Base-by-base conservation (phyloP, 768 basidiomycete genomes). In the Pholiota conissans region DNA sequence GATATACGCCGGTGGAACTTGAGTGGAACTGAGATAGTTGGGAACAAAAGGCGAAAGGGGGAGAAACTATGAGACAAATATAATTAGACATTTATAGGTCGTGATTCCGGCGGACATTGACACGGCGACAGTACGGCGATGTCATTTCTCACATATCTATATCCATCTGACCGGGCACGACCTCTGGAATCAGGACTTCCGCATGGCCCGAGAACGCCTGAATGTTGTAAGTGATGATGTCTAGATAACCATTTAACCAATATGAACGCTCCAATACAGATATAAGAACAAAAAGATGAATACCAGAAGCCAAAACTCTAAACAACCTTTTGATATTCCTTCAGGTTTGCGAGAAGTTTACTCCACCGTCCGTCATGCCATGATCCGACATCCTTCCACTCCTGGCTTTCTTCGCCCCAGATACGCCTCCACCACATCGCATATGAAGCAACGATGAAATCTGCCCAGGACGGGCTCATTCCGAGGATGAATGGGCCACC, bases 311-410 rank as follows among this genome's bases (percentile, higher is more conserved):
- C 30, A 6, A 46, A 27, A 26, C 37, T 45, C 57, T 49, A 64
- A 8, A 57, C 49, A 30, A 66, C 46, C 10, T 55, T 54, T 46
- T 69, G 69, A 52, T 74, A 76, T 37, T 68, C 66, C 59, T 68
- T 65, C 42, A 77, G 58, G 26, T 63, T 59, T 16, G 65, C 65
- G 4, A 73, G 29, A 13, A 74, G 61, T 28, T 56, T 63, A 28
- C 45, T 69, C 81, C 79, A 81, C 32, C 73, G 65, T 16, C 78
- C 79, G 14, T 64, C 70, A 50, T 79, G 67, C 75, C 73, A 77
- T 24, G 58, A 67, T 39, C 57, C 59, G 14, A 82, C 56, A n/a
- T 72, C 69, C 45, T 68, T 72, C 79, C 79, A 83, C 51, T 76
- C 71, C 39, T 69, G 60, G 39, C 76, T 76, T 11, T 79, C 72